Evolutionary conservation across 257 asterid genomes (phyloP).

Genomic region (Sherardia arvensis): DNA sequence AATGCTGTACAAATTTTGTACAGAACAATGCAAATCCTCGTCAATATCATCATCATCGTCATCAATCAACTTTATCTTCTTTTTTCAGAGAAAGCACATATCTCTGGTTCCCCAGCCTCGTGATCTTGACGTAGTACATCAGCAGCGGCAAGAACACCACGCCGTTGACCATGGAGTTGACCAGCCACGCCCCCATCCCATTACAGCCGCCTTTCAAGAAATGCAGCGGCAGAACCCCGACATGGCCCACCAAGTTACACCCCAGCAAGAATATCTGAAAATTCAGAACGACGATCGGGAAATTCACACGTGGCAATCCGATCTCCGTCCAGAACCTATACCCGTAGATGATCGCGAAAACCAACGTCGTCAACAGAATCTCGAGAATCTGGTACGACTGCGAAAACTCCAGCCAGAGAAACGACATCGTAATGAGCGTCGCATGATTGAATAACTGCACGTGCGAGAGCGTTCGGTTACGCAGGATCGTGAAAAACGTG

Average conservation of each 20-base stretch:
- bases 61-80: neutral
- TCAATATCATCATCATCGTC: neutral
- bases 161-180: conserved; percentile 46
- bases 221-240: conserved; percentile 50
- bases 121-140: conserved; percentile 30
- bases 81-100: neutral
- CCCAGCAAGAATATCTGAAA: conserved; percentile 37
- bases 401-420: conserved; percentile 74
- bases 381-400: conserved; percentile 64
- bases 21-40: neutral
- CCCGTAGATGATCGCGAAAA: conserved; percentile 30
- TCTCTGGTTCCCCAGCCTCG: neutral
- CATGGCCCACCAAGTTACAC: conserved; percentile 37
- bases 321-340: conserved; percentile 42
- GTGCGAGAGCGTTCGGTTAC: conserved; percentile 23
- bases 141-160: conserved; percentile 28
- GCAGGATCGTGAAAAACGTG: conserved; percentile 30
- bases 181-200: conserved; percentile 82
- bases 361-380: conserved; percentile 41
- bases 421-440: conserved; percentile 39
- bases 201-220: conserved; percentile 70
- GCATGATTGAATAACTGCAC: conserved; percentile 47
- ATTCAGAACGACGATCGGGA: conserved; percentile 28
- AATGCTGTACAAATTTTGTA: neutral
- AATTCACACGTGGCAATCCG: conserved; percentile 26